Conservation (phyloP, 257 asterid species). For the Nicotiana paniculata region DNA sequence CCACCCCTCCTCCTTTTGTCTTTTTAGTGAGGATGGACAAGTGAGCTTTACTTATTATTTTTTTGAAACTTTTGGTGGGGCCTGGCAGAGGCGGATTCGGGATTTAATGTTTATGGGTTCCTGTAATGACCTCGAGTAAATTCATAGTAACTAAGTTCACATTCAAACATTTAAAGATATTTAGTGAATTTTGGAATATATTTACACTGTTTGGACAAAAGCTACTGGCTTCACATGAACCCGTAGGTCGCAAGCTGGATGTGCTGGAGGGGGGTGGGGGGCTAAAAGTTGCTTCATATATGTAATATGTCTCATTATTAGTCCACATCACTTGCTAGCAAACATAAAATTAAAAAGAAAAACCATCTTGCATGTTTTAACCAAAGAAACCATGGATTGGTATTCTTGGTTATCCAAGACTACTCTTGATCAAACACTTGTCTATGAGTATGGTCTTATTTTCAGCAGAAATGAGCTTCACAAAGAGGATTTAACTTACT, state of each 20-base stretch:
- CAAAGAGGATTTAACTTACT: conserved; percentile 52
- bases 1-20: conserved; percentile 2
- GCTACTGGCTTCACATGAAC: too few relatives aligned
- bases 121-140: too few relatives aligned
- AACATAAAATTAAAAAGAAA: neutral
- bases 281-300: neutral
- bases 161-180: too few relatives aligned
- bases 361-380: neutral
- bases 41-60: neutral
- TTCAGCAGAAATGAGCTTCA: conserved; percentile 54
- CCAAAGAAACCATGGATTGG: conserved; percentile 59
- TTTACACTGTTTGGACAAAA: too few relatives aligned
- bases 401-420: conserved; percentile 63
- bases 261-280: neutral
- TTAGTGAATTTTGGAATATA: too few relatives aligned
- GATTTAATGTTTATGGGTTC: too few relatives aligned
- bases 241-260: too few relatives aligned
- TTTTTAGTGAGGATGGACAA: neutral
- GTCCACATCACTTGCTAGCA: conserved; percentile 1
- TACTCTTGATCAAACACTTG: conserved; percentile 41
- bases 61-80: neutral
- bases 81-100: too few relatives aligned
- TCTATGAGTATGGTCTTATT: conserved; percentile 43
- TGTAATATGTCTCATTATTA: conserved; percentile 1
- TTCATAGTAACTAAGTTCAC: too few relatives aligned